Conservation (phyloP, 768 basidiomycete species). For the Tricholomella constricta region DNA sequence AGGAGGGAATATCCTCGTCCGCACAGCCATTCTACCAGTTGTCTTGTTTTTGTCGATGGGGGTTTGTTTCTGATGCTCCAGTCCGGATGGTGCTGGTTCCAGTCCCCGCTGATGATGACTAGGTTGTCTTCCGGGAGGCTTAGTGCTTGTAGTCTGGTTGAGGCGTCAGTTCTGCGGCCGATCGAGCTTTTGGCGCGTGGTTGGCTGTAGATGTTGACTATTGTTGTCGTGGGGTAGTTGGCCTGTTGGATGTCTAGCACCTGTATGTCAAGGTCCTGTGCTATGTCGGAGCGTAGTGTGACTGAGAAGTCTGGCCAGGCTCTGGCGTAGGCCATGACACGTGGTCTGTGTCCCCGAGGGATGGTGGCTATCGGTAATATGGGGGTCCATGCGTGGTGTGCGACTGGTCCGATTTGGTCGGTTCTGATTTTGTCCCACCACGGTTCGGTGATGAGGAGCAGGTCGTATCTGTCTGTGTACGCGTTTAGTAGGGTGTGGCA, state of each 20-base stretch:
- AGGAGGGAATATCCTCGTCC: too few species aligned
- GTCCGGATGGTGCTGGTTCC: slow-evolving; percentile 4
- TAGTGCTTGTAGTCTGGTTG: too few species aligned
- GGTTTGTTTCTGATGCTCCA: background rate
- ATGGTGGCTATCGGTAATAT: background rate
- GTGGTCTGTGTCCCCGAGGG: slow-evolving; percentile 4
- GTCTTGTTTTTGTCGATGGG: background rate
- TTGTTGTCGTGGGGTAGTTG: slow-evolving; percentile 6
- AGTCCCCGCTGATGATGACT: background rate
- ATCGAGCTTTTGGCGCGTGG: too few species aligned
- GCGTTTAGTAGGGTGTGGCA: slow-evolving; percentile 17
- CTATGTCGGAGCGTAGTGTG: slow-evolving; percentile 24
- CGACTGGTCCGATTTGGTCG: slow-evolving; percentile 7
- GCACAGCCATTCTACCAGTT: too few species aligned
- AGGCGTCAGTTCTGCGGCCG: too few species aligned
- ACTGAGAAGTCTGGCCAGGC: slow-evolving; percentile 19
- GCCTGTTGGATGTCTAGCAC: slow-evolving; percentile 22
- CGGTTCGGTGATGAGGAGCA: slow-evolving; percentile 28
- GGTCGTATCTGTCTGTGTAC: slow-evolving; percentile 17
- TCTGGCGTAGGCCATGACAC: slow-evolving; percentile 22
- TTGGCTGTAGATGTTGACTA: background rate
- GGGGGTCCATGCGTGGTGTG: slow-evolving; percentile 18
- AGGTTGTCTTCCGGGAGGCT: background rate
- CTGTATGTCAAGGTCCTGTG: slow-evolving; percentile 24
- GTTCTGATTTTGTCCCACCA: slow-evolving; percentile 22